A percentile compares a stretch with the other conserved stretches of the same genome.
Conservation (phyloP, 1,284 basidiomycete species). For the Rhodotorula glutinis region DNA sequence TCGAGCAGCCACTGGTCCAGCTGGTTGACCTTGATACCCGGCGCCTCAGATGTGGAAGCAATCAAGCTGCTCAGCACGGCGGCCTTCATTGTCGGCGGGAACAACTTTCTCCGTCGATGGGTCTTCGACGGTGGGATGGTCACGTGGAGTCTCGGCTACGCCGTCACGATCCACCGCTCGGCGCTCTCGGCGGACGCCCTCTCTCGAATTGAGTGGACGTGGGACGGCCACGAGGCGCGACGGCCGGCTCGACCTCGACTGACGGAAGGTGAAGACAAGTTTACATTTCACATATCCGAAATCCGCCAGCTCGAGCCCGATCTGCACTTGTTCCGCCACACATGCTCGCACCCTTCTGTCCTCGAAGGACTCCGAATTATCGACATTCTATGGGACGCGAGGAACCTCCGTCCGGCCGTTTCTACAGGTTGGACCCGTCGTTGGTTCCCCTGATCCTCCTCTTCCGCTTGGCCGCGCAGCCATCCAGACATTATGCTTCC, state of each 20-base stretch:
- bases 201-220: constrained; percentile 17
- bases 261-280: constrained; percentile 15
- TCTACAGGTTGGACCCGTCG: not conserved
- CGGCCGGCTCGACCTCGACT: not conserved
- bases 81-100: constrained; percentile 31
- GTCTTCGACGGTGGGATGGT: constrained; percentile 34
- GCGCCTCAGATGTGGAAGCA: not conserved
- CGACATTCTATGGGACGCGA: constrained; percentile 19
- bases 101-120: constrained; percentile 39
- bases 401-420: not conserved
- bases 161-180: constrained; percentile 19
- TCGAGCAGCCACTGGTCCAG: constrained; percentile 36
- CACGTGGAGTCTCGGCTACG: constrained; percentile 16
- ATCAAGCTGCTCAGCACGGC: constrained; percentile 32
- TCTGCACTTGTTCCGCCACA: constrained; percentile 22
- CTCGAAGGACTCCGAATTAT: constrained; percentile 2
- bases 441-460: too few relatives aligned
- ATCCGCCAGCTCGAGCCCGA: not conserved
- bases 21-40: constrained; percentile 29
- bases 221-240: constrained; percentile 16
- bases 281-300: constrained; percentile 25
- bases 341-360: constrained; percentile 12
- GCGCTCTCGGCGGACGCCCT: constrained; percentile 12
- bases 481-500: too few relatives aligned
- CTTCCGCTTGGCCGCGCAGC: too few relatives aligned